These are phyloP conservation scores for Plasmopara viticola DNA, from an alignment of 352 stramenopile genomes.

Conservation along the genomic window DNA sequence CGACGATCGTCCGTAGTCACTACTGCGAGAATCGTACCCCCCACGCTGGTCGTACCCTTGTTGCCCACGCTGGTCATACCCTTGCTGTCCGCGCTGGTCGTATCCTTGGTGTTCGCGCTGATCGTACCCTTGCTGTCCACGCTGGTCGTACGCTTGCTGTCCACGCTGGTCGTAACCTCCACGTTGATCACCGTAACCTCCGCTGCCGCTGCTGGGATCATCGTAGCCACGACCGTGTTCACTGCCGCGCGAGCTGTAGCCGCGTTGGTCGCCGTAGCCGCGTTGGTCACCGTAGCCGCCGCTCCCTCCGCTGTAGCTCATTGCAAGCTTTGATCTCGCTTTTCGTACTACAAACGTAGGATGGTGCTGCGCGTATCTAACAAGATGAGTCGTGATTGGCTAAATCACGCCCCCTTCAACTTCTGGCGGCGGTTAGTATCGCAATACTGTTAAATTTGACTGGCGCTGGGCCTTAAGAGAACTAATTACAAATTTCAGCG, in stretches of 20 bases:
- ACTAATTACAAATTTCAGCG: too few species aligned
- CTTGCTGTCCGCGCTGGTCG: conserved; percentile 14
- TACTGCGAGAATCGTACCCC: conserved; percentile 3
- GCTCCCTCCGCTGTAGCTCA: conserved; percentile 42
- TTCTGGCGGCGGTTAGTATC: too few species aligned
- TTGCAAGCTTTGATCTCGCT: conserved; percentile 11
- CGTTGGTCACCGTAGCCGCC: conserved; percentile 6
- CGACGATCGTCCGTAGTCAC: conserved; percentile 16
- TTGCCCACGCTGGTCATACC: conserved; percentile 14
- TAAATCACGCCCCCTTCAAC: background rate
- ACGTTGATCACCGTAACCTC: conserved; percentile 20
- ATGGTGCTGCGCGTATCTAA: background rate
- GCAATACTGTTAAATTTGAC: too few species aligned
- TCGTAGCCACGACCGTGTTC: conserved; percentile 3
- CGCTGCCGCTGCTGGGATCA: conserved; percentile 9
- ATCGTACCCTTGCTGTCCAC: conserved; percentile 27
- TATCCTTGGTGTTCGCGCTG: conserved; percentile 6
- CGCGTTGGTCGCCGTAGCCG: conserved; percentile 5
- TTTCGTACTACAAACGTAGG: background rate
- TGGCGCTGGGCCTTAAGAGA: too few species aligned
- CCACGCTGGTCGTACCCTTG: conserved; percentile 27
- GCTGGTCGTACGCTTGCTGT: conserved; percentile 16
- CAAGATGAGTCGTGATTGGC: background rate
- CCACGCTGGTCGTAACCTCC: conserved; percentile 12
- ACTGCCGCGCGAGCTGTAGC: conserved; percentile 4